phyloP scores from a whole-genome alignment of 2,329 filamentous ascomycete species.

The Verticillium tricorpus region DNA sequence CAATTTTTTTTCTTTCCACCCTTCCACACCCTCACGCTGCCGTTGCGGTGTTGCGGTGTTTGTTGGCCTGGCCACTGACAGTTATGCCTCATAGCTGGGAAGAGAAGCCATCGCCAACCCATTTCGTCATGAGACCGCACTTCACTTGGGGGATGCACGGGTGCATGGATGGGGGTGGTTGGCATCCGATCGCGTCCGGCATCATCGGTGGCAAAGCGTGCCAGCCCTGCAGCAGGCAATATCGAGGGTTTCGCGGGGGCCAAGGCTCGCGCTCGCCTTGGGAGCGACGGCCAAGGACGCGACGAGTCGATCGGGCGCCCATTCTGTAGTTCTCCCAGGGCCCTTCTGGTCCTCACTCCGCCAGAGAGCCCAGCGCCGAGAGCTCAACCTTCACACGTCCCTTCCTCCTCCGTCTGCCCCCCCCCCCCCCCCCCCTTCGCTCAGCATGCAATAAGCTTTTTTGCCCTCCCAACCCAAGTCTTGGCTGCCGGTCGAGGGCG shows the following conservation, averaged over 20 bases:
- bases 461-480: slow-evolving; percentile 2
- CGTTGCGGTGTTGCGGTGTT: neutral
- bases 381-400: neutral
- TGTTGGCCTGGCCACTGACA: neutral
- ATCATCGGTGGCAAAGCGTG: neutral
- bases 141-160: neutral
- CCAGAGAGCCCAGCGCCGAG: neutral
- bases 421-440: neutral
- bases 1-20: neutral
- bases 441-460: slow-evolving; percentile 12
- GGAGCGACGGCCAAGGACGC: neutral
- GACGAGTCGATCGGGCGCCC: neutral
- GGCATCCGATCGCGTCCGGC: neutral
- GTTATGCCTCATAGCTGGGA: neutral
- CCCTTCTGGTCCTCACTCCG: neutral
- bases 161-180: neutral
- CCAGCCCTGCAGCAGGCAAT: neutral
- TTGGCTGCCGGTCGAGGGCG: slow-evolving; percentile 10
- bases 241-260: neutral
- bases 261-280: neutral
- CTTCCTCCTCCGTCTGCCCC: neutral
- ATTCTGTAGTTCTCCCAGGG: neutral
- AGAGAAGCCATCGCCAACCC: neutral
- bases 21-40: neutral
- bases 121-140: neutral